Evolutionary conservation across 345 rosid genomes (phyloP), one percentile per base, ranked within the genome.

Genomic region (Hibiscus syriacus): DNA sequence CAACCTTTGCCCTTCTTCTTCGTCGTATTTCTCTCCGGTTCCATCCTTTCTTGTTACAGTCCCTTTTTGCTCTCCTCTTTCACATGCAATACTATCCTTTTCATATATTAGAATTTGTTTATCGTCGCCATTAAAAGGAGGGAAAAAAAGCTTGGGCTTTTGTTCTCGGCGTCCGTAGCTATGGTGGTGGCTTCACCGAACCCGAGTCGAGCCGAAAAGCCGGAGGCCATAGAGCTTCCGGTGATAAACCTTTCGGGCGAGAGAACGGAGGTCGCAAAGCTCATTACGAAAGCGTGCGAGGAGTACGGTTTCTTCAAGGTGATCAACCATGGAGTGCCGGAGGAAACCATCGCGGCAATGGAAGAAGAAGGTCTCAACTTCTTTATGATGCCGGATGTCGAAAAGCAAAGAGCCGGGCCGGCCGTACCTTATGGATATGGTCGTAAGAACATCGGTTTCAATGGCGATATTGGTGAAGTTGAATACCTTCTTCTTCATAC

Each of bases 231-330:
- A 23, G 84, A 82, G 62, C 80, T 93, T 52, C 89, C 98, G 25
- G 72, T 74, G 17, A 64, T 86, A 23, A 83, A 90, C 85, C 80
- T 89, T 70, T 82, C 90, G 10, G 66, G 58, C 5, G 79, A 81
- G 43, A 83, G 90, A 74, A 68, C 82, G 45, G 74, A 64, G 72
- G 81, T 82, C 23, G 73, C 85, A 13, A 76, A 70, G 25, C 77
- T 79, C 65, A 85, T 93, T 19, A 83, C 87, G 16, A 79, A 75
- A 41, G 98, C 96, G 0, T 82, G 96, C 45, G 87, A 90, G 70
- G 81, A 81, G 14, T 85, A 75, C 16, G 97, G 98, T 23, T 87
- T 93, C 79, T 93, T 93, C 81, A 87, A 85, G 78, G 87, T 85
- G 70, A 74, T 85, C 61, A 89, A 90, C 79, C 98, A 93, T 46